Percentiles rank a stretch among this genome's conserved stretches.
Conservation (phyloP, 805 yeast species). For the Kockiozyma suomiensis region DNA sequence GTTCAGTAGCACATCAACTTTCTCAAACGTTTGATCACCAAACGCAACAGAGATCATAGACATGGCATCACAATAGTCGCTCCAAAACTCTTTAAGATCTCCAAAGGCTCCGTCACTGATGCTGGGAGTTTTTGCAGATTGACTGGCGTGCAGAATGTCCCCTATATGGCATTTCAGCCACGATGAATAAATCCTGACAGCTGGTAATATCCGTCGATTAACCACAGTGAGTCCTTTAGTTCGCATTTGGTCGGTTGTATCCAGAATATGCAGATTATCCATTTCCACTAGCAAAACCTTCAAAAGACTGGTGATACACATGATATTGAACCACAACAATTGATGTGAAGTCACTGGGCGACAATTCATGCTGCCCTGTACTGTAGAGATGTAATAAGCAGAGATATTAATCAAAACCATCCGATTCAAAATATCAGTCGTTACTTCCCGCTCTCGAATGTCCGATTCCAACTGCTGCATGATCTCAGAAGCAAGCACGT, state of each 20-base stretch:
- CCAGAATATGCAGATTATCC: neutral
- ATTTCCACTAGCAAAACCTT: neutral
- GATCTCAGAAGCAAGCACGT: neutral
- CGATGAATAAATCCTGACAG: constrained; percentile 20
- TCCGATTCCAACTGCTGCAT: constrained; percentile 6
- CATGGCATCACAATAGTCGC: constrained; percentile 14
- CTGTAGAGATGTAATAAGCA: constrained; percentile 10
- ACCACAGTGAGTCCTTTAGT: constrained; percentile 11
- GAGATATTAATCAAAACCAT: constrained; percentile 23
- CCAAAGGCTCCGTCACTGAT: neutral
- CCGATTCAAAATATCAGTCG: constrained; percentile 18
- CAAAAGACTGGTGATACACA: constrained; percentile 18
- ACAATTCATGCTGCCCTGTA: constrained; percentile 4
- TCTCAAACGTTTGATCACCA: constrained; percentile 5
- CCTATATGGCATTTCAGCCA: constrained; percentile 16
- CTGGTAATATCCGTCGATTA: constrained; percentile 14
- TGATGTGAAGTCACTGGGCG: neutral
- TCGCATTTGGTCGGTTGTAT: neutral
- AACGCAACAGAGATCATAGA: constrained; percentile 11
- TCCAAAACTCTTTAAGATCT: constrained; percentile 12
- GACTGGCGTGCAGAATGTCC: neutral
- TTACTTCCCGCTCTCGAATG: constrained; percentile 5
- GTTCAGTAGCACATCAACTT: constrained; percentile 19
- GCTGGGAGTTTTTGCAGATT: neutral
- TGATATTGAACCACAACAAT: constrained; percentile 5